These are phyloP conservation scores for Leccinum aurantiacum DNA, from an alignment of 768 basidiomycete species.

Conservation along the genomic window DNA sequence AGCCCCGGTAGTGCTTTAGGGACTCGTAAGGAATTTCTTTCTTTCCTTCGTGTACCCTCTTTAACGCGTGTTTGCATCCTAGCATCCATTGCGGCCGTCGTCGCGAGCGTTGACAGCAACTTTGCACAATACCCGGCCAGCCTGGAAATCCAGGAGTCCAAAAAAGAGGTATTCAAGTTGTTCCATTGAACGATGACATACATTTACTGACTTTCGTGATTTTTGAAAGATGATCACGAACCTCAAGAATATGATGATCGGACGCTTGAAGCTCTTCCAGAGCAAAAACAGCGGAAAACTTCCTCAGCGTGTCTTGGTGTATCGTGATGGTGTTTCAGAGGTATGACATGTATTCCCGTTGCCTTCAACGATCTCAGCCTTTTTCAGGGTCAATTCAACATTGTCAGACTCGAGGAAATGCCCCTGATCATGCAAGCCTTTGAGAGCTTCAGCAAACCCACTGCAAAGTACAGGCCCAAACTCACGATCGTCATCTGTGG, in stretches of 20 bases:
- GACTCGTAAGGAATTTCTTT: conserved; percentile 34
- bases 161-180: conserved; percentile 57
- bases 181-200: neutral
- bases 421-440: conserved; percentile 46
- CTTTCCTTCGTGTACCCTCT: neutral
- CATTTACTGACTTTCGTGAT: neutral
- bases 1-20: conserved; percentile 65
- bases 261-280: conserved; percentile 43
- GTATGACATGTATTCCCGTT: conserved; percentile 33
- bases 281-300: conserved; percentile 35
- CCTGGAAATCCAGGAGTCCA: conserved; percentile 51
- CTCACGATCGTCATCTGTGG: conserved; percentile 56
- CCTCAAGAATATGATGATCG: conserved; percentile 48
- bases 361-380: conserved; percentile 11
- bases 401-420: conserved; percentile 44
- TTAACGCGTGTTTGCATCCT: neutral
- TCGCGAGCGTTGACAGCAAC: conserved; percentile 45
- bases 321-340: conserved; percentile 79
- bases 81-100: conserved; percentile 55
- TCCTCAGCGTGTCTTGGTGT: conserved; percentile 51
- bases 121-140: conserved; percentile 53
- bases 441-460: conserved; percentile 36
- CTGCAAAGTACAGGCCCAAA: conserved; percentile 43
- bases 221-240: conserved; percentile 46
- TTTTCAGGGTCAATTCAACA: conserved; percentile 47